Evolutionary conservation across 129 eudicot species (phyloP), one percentile per base, ranked within the genome.

Genomic region (Lactuca sativa): DNA sequence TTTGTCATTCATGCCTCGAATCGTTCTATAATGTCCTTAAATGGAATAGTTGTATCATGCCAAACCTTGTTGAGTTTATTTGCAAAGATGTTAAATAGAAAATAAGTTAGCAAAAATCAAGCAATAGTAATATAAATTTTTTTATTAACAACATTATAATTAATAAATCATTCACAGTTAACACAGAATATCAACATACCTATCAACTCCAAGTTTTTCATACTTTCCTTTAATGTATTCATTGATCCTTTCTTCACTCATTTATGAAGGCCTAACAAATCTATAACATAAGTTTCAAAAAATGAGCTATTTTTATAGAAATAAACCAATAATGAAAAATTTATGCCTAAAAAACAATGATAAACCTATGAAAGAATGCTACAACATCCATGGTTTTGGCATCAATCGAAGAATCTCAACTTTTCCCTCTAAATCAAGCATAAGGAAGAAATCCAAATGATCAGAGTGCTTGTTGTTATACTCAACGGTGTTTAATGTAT

Each of bases 171-270:
- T 66, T 1, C 2, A n/a, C 1, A 14, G 44, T 11, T 21, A 7
- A 66, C 21, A 49, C 21, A 59, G 57, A 41, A 43, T 10, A 60
- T 51, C 34, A 38, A n/a, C 83, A 62, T 81, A 92, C 98, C 96
- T 80, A 69, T 89, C 95, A 70, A 92, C 86, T 37, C 96, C 92
- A 10, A 86, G 44, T 58, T 81, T 83, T 32, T 96, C 97, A 69
- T 92, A 92, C 62, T 92, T 92, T 48, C 98, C 98, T 83, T 84
- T 87, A 48, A 92, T 89, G 31, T 92, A 92, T 70, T 89, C 81
- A 59, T 84, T 65, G 52, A 85, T 78, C 68, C 98, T 89, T 57
- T 85, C 78, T 78, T 92, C 96, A 31, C 77, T 77, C 98, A 92
- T 89, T 74, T 72, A 71, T 36, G 98, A 65, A 62, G 98, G 98